Percentiles rank a stretch among this genome's conserved stretches.
These are phyloP conservation scores for Sphaerulina musiva DNA, from an alignment of 2,329 filamentous ascomycete species.

Conservation along the genomic window DNA sequence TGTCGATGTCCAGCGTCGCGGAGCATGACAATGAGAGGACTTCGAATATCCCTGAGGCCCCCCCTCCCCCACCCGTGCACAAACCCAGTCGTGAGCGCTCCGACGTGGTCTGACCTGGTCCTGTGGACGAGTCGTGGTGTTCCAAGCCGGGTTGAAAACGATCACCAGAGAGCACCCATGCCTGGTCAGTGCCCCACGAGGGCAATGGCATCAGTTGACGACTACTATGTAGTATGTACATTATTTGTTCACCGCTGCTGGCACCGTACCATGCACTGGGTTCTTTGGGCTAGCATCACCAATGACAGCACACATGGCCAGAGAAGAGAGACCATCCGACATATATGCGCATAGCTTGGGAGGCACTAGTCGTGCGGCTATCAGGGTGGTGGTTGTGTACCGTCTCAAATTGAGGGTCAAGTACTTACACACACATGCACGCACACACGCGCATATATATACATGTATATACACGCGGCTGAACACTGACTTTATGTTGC, in stretches of 20 bases:
- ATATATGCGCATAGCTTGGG: not conserved
- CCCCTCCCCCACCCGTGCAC: not conserved
- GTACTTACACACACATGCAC: not conserved
- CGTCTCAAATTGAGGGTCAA: not conserved
- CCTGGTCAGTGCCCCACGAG: not conserved
- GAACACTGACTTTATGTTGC: not conserved
- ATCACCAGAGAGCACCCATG: not conserved
- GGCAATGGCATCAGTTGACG: not conserved
- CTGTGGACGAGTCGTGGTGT: not conserved
- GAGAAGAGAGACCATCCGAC: not conserved
- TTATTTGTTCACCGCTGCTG: not conserved
- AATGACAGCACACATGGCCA: not conserved
- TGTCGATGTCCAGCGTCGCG: too few species aligned
- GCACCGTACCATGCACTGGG: not conserved
- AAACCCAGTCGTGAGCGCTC: not conserved
- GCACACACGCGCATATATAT: too few species aligned
- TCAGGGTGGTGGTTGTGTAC: not conserved
- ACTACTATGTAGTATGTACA: not conserved
- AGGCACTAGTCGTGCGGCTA: not conserved
- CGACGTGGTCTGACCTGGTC: slow-evolving; percentile 2
- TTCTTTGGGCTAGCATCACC: not conserved
- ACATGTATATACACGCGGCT: not conserved
- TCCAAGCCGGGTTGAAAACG: not conserved
- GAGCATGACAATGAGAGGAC: not conserved
- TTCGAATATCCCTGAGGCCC: not conserved